phyloP scores from a whole-genome alignment of 1,284 basidiomycete genomes.

The Phylloporus sp. region DNA sequence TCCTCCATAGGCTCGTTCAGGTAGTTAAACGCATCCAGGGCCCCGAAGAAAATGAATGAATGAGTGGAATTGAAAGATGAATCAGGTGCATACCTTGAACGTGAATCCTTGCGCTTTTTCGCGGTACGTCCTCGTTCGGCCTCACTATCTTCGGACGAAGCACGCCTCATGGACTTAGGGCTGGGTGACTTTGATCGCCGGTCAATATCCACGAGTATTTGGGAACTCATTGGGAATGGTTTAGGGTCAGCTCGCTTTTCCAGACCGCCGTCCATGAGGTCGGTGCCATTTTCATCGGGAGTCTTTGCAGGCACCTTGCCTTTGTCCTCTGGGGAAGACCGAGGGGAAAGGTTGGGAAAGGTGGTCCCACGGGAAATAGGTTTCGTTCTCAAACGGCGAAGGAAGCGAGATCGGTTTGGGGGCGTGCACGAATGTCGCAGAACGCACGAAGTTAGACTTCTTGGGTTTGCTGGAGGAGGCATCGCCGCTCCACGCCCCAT shows the following conservation, averaged over 20 bases:
- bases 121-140: constrained; percentile 39
- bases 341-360: constrained; percentile 34
- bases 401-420: too few species aligned
- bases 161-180: constrained; percentile 39
- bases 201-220: constrained; percentile 43
- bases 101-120: constrained; percentile 38
- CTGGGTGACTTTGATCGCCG: constrained; percentile 28
- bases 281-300: constrained; percentile 8
- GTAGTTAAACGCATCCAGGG: constrained; percentile 19
- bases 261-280: not conserved
- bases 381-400: constrained; percentile 20
- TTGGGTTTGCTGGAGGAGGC: constrained; percentile 17
- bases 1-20: constrained; percentile 26
- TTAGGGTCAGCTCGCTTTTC: constrained; percentile 26
- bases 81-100: constrained; percentile 29
- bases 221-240: constrained; percentile 58
- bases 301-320: constrained; percentile 19
- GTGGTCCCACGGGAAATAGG: constrained; percentile 14
- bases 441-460: constrained; percentile 16
- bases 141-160: constrained; percentile 39
- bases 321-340: constrained; percentile 22
- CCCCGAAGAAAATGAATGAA: constrained; percentile 9
- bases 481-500: too few species aligned
- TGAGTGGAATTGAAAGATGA: not conserved
- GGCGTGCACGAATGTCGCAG: not conserved